Evolutionary conservation across 2,329 filamentous ascomycete genomes (phyloP).

Genomic region (Aurifilum marmelostoma): DNA sequence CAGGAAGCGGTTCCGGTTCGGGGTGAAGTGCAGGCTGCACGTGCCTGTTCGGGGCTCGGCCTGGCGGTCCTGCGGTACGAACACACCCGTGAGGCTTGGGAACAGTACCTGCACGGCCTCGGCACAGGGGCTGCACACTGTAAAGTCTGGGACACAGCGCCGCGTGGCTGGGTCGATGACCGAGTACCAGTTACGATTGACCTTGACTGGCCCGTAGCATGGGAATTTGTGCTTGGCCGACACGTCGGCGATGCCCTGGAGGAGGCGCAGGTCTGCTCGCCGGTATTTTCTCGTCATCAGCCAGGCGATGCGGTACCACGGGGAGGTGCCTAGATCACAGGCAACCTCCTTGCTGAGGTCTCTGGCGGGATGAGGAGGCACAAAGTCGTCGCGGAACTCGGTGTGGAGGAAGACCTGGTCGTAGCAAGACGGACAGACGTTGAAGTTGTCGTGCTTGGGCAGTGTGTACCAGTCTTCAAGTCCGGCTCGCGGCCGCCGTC

Average conservation of each 20-base stretch:
- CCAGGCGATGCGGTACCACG: slow-evolving; percentile 86
- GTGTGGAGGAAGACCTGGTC: slow-evolving; percentile 69
- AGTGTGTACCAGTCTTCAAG: slow-evolving; percentile 83
- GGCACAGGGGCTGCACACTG: slow-evolving; percentile 75
- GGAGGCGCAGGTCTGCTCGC: slow-evolving; percentile 65
- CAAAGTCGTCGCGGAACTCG: slow-evolving; percentile 68
- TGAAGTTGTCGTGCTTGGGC: slow-evolving; percentile 69
- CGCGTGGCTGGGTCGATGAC: slow-evolving; percentile 69
- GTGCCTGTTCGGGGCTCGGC: slow-evolving; percentile 52
- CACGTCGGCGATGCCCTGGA: slow-evolving; percentile 70
- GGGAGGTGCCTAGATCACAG: slow-evolving; percentile 77
- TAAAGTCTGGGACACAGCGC: slow-evolving; percentile 70
- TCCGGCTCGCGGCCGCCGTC: slow-evolving; percentile 63
- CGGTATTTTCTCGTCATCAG: slow-evolving; percentile 75
- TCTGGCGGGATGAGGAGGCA: slow-evolving; percentile 60
- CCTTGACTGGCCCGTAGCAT: slow-evolving; percentile 62
- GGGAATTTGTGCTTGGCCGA: slow-evolving; percentile 53
- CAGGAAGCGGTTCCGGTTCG: slow-evolving; percentile 57
- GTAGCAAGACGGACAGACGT: slow-evolving; percentile 84
- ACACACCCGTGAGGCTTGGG: slow-evolving; percentile 70
- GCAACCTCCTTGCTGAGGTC: slow-evolving; percentile 55
- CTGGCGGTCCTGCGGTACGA: slow-evolving; percentile 56
- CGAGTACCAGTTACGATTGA: slow-evolving; percentile 72
- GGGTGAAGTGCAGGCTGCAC: slow-evolving; percentile 70
- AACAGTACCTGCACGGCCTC: slow-evolving; percentile 73